Conservation (phyloP, 225 moss, liverwort and hornwort genomes). For the Marchantia paleacea region DNA sequence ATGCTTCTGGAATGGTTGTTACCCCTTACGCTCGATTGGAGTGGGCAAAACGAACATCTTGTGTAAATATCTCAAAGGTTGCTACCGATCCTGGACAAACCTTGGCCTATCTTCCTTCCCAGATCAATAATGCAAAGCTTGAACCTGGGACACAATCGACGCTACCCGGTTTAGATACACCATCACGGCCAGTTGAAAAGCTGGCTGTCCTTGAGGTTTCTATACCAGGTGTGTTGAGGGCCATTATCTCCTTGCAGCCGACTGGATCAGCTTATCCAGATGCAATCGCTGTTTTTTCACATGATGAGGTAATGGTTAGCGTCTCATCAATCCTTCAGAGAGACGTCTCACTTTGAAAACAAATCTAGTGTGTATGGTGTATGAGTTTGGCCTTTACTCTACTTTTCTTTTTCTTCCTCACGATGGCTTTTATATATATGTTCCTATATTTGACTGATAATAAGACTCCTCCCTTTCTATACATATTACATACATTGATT, state of each 20-base stretch:
- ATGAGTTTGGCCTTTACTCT: no score
- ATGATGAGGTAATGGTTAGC: conserved; percentile 56
- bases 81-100: conserved; percentile 35
- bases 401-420: no score
- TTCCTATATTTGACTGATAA: no score
- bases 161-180: conserved; percentile 34
- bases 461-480: no score
- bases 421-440: no score
- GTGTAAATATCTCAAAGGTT: conserved; percentile 37
- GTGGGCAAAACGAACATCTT: conserved; percentile 59
- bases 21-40: conserved; percentile 61
- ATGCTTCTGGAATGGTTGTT: conserved; percentile 71
- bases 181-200: conserved; percentile 49
- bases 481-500: no score
- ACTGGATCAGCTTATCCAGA: conserved; percentile 67
- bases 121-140: conserved; percentile 42
- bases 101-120: conserved; percentile 41
- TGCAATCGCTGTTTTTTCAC: conserved; percentile 71
- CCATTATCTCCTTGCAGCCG: conserved; percentile 72
- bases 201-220: conserved; percentile 69
- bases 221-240: conserved; percentile 67
- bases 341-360: neutral
- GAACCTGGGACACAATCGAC: conserved; percentile 42
- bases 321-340: neutral
- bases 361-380: neutral